Evolutionary conservation across 2,329 filamentous ascomycete genomes (phyloP).

Genomic region (Neofusicoccum cordaticola): DNA sequence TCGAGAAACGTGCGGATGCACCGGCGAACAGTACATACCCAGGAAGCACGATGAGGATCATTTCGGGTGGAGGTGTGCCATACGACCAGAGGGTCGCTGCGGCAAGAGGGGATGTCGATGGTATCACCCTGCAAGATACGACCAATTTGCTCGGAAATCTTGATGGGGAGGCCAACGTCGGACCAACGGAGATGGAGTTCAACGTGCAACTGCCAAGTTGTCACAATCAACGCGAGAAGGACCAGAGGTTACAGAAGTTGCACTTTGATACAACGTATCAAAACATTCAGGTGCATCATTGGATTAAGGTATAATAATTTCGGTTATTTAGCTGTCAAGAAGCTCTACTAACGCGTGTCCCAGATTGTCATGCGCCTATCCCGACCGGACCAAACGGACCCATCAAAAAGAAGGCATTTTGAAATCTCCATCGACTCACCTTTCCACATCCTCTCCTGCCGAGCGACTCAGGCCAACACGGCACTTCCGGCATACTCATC

Average conservation of each 20-base stretch:
- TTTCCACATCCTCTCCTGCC: slow-evolving; percentile 88
- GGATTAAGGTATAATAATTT: slow-evolving; percentile 72
- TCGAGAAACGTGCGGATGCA: slow-evolving; percentile 83
- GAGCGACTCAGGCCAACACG: slow-evolving; percentile 87
- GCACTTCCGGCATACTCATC: slow-evolving; percentile 76
- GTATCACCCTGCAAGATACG: slow-evolving; percentile 53
- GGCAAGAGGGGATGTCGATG: slow-evolving; percentile 48
- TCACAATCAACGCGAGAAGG: slow-evolving; percentile 73
- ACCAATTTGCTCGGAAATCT: slow-evolving; percentile 79
- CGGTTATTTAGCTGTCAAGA: neutral
- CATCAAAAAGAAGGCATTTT: slow-evolving; percentile 79
- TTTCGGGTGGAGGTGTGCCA: slow-evolving; percentile 77
- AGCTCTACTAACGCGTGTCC: neutral
- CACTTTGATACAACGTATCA: slow-evolving; percentile 92
- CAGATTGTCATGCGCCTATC: slow-evolving; percentile 92
- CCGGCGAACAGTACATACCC: slow-evolving; percentile 70
- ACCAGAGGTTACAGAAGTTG: slow-evolving; percentile 64
- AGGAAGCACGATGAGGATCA: slow-evolving; percentile 71
- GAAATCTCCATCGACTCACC: slow-evolving; percentile 96
- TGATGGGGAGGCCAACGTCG: slow-evolving; percentile 72
- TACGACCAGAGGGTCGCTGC: slow-evolving; percentile 58
- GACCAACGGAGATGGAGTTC: slow-evolving; percentile 91
- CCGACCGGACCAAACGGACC: slow-evolving; percentile 74
- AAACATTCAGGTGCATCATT: slow-evolving; percentile 91
- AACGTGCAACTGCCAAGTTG: slow-evolving; percentile 90